A percentile compares a stretch with the other conserved stretches of the same genome.
phyloP scores from a whole-genome alignment of 352 stramenopile genomes.

The Globisporangium apiculatum region DNA sequence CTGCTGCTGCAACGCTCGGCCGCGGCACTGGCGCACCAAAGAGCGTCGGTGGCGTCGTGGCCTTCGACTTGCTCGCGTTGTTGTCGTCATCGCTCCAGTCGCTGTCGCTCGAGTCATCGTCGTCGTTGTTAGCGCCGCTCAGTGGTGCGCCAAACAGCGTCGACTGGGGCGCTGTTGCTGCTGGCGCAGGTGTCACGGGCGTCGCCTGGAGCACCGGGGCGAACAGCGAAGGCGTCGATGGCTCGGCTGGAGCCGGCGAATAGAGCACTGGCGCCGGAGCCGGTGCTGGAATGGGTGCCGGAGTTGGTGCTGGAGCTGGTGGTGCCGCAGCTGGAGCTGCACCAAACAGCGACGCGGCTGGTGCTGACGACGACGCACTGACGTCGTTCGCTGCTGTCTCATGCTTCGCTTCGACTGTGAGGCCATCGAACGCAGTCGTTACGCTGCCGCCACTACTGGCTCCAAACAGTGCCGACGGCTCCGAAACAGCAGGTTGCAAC shows the following conservation, averaged over 20 bases:
- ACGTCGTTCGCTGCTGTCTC: conserved; percentile 4
- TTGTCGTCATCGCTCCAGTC: conserved; percentile 57
- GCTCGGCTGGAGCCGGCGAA: neutral
- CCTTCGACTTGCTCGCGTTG: conserved; percentile 8
- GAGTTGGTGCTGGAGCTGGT: neutral
- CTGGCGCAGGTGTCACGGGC: neutral
- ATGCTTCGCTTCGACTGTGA: neutral
- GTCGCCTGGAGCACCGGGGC: neutral
- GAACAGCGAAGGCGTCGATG: neutral
- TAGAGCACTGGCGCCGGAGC: neutral
- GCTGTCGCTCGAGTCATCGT: conserved; percentile 56
- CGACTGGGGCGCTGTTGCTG: conserved; percentile 6
- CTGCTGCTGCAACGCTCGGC: neutral
- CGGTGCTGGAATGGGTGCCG: neutral
- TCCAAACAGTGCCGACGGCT: neutral
- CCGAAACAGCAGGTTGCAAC: neutral
- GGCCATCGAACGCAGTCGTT: neutral
- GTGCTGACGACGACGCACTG: conserved; percentile 1
- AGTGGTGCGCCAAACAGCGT: conserved; percentile 22
- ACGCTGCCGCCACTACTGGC: neutral
- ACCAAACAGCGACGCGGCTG: conserved; percentile 15
- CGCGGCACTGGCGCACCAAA: conserved; percentile 22
- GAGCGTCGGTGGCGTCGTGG: conserved; percentile 16
- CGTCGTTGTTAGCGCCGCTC: conserved; percentile 15
- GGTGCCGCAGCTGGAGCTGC: conserved; percentile 3